A percentile compares a stretch with the other conserved stretches of the same genome.
phyloP scores from a whole-genome alignment of 164 flowering plant species.

The Saururus chinensis region DNA sequence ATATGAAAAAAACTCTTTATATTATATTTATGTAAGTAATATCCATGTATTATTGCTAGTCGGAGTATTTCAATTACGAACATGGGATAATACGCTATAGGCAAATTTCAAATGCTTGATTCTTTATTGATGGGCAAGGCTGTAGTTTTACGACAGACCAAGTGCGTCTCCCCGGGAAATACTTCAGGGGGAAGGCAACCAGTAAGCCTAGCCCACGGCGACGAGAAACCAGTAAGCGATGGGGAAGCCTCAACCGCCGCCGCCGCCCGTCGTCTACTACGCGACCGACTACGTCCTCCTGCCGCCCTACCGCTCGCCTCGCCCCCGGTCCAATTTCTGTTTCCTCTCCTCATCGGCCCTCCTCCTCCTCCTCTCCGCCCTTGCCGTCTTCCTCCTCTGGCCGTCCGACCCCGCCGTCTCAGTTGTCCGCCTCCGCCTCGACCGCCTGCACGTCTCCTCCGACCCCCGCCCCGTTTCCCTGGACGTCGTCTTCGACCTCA shows the following conservation, averaged over 20 bases:
- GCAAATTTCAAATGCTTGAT: no score
- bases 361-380: conserved; percentile 14
- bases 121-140: no score
- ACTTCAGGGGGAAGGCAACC: no score
- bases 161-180: no score
- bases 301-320: conserved; percentile 5
- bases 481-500: conserved; percentile 40
- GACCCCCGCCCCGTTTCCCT: conserved; percentile 18
- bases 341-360: conserved; percentile 5
- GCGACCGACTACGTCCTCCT: conserved; percentile 20
- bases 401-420: conserved; percentile 59
- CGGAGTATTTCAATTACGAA: no score
- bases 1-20: no score
- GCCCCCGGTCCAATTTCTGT: conserved; percentile 4
- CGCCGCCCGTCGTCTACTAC: neutral
- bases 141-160: no score
- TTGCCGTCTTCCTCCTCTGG: conserved; percentile 39
- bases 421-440: conserved; percentile 37
- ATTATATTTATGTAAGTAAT: no score
- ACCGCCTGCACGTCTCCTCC: conserved; percentile 25
- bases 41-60: no score
- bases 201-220: no score
- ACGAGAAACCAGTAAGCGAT: no score
- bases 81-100: no score
- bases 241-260: conserved; percentile 3